Conservation (phyloP, 2,329 filamentous ascomycete species). For the Aspergillus uvarum region DNA sequence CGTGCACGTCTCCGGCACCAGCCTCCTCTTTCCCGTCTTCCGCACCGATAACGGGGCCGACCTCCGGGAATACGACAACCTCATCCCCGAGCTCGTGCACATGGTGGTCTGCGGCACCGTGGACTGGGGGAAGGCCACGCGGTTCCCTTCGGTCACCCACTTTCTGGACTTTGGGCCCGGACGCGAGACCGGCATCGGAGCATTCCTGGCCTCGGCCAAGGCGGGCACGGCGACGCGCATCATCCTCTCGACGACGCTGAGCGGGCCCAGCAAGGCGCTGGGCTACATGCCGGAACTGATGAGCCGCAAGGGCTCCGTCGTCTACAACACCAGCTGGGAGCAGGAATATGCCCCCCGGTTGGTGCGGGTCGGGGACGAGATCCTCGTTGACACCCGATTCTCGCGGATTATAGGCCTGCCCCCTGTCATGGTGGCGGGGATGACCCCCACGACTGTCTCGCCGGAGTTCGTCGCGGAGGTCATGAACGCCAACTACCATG, state of each 20-base stretch:
- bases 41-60: background rate
- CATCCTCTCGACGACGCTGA: background rate
- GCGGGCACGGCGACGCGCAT: background rate
- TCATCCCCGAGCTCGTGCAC: background rate
- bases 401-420: slow-evolving; percentile 1
- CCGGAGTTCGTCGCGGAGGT: slow-evolving; percentile 6
- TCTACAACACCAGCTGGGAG: background rate
- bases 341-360: background rate
- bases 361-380: background rate
- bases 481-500: slow-evolving; percentile 8
- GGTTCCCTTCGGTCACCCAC: background rate
- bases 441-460: slow-evolving; percentile 9
- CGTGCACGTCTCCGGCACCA: background rate
- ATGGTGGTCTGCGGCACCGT: slow-evolving; percentile 12
- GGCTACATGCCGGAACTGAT: background rate
- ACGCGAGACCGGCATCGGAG: background rate
- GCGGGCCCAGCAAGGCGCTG: background rate
- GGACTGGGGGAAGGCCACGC: slow-evolving; percentile 25
- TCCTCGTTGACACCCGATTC: background rate
- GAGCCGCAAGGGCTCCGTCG: background rate
- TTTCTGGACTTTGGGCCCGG: background rate
- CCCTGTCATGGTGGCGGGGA: slow-evolving; percentile 9
- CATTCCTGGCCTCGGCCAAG: background rate
- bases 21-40: background rate
- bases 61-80: background rate